Conservation (phyloP, 352 stramenopile genomes). For the Phytopythium sindhum region DNA sequence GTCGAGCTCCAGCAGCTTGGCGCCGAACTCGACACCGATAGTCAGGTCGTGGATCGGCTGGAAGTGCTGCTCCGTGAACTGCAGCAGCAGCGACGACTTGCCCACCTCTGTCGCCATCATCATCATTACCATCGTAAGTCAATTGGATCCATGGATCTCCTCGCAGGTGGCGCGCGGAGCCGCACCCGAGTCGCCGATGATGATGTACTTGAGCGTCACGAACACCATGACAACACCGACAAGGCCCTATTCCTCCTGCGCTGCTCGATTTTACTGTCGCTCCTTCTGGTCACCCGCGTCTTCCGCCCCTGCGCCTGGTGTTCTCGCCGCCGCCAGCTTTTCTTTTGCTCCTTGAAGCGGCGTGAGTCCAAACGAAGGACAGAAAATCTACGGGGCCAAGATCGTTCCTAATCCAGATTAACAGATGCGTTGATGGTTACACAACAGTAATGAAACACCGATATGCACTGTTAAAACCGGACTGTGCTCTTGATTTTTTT, state of each 20-base stretch:
- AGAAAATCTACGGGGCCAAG: neutral
- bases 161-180: neutral
- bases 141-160: neutral
- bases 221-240: slow-evolving; percentile 58
- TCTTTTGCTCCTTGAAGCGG: slow-evolving; percentile 4
- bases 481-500: neutral
- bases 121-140: neutral
- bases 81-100: slow-evolving; percentile 88
- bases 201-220: slow-evolving; percentile 89
- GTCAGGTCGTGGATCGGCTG: slow-evolving; percentile 88
- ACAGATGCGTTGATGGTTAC: neutral
- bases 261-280: neutral
- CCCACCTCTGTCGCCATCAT: slow-evolving; percentile 54
- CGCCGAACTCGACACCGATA: slow-evolving; percentile 90
- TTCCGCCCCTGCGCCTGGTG: neutral
- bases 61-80: slow-evolving; percentile 91
- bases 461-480: neutral
- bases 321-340: slow-evolving; percentile 1
- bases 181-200: slow-evolving; percentile 79
- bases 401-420: neutral
- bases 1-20: slow-evolving; percentile 83
- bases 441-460: too few relatives aligned
- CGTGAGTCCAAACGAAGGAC: neutral
- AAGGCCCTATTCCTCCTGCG: neutral
- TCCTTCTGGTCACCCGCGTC: too few relatives aligned